Evolutionary conservation across 257 asterid species (phyloP), one percentile per base, ranked within the genome.

Genomic region (Craterostigma plantagineum): DNA sequence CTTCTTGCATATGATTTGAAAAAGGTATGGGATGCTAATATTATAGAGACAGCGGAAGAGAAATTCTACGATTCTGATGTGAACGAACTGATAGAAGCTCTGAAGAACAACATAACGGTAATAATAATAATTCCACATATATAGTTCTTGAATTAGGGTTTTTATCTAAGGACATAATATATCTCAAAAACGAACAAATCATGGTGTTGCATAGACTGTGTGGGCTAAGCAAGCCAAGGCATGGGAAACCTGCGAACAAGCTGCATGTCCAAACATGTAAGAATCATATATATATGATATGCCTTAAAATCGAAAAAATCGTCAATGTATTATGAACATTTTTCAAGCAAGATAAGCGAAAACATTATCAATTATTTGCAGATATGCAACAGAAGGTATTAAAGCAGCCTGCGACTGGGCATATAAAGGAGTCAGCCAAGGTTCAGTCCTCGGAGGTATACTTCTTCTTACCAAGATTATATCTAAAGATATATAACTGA

Each of bases 361-460:
- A 34, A 13, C 35, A 35, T 35, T 36, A 49, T 11, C 35, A 14
- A n/a, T 38, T 36, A 39, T 43, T 18, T 57, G 55, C 64, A 81
- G 94, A 60, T 81, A 81, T 62, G 94, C 96, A 27, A 50, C 65
- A 33, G 92, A 86, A 65, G 75, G 92, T 35, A 81, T 81, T 27
- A 72, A 70, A 64, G 94, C 92, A 53, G 96, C 92, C 4, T 86
- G 94, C 40, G 66, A 57, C 14, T 75, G 81, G 86, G 93, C 94
- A 11, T 86, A 86, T 39, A 75, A 75, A 63, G 91, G 79, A 23
- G 94, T 76, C 1, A 48, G 23, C 1, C 70, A 78, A 48, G 75
- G 42, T 45, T 73, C 97, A 1, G 65, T 60, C 23, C 82, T 86
- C 16, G 72, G 66, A 67, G 92, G 94, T 81, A n/a, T n/a, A 63